Percentiles rank a stretch among this genome's conserved stretches.
These are phyloP conservation scores for Atkinsonella hypoxylon DNA, from an alignment of 2,329 filamentous ascomycete species.

Conservation along the genomic window DNA sequence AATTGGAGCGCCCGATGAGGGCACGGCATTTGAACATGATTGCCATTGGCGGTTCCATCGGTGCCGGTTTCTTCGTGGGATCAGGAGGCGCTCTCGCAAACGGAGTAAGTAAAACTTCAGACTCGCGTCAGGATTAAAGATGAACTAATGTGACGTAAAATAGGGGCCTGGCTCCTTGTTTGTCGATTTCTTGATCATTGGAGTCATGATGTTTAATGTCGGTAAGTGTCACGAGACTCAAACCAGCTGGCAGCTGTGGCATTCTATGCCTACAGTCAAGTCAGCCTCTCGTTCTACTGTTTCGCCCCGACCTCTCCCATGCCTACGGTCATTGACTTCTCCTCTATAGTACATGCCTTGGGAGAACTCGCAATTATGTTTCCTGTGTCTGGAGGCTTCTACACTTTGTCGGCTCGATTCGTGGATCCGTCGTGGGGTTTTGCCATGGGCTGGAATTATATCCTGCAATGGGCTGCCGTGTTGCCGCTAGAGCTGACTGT, in stretches of 20 bases:
- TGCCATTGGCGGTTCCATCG: constrained; percentile 49
- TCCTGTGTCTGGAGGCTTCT: constrained; percentile 47
- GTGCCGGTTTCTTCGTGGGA: constrained; percentile 52
- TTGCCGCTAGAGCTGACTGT: constrained; percentile 37
- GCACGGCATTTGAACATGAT: constrained; percentile 48
- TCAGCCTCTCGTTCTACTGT: background rate
- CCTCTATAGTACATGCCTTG: constrained; percentile 35
- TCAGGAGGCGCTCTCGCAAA: constrained; percentile 39
- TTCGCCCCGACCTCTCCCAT: too few relatives aligned
- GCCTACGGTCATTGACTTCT: too few relatives aligned
- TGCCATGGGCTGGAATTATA: constrained; percentile 39
- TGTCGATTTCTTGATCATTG: constrained; percentile 7
- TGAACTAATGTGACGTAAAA: background rate
- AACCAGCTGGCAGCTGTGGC: too few relatives aligned
- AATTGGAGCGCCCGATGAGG: constrained; percentile 35
- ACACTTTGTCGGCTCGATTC: constrained; percentile 45
- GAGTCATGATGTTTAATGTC: constrained; percentile 10
- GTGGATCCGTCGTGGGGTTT: constrained; percentile 47
- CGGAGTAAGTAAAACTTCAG: constrained; percentile 34
- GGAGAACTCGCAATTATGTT: constrained; percentile 47
- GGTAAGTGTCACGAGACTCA: background rate
- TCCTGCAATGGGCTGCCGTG: constrained; percentile 35
- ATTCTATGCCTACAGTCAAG: too few relatives aligned
- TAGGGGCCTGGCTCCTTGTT: constrained; percentile 7
- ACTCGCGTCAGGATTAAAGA: too few relatives aligned